phyloP scores from a whole-genome alignment of 23 red algal genomes.

The Porphyridium purpureum region DNA sequence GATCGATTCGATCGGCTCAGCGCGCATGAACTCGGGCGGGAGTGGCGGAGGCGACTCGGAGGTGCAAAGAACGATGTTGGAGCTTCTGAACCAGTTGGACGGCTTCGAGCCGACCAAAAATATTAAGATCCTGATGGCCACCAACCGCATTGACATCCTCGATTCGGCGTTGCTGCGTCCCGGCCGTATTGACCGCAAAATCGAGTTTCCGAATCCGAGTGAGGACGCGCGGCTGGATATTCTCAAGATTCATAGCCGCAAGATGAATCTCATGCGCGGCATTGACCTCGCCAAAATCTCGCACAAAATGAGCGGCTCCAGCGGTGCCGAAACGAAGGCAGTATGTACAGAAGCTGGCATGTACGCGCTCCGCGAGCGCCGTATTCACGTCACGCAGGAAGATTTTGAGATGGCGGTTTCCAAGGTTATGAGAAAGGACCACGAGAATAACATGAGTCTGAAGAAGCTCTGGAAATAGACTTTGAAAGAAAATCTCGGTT shows the following conservation, averaged over 20 bases:
- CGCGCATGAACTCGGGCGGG: slow-evolving; percentile 34
- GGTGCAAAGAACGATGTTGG: slow-evolving; percentile 56
- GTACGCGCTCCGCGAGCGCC: slow-evolving; percentile 85
- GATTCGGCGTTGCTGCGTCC: slow-evolving; percentile 51
- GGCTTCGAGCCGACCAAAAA: slow-evolving; percentile 52
- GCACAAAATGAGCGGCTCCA: slow-evolving; percentile 49
- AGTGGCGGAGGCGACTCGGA: slow-evolving; percentile 64
- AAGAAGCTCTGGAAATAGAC: slow-evolving; percentile 83
- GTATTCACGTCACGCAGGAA: slow-evolving; percentile 85
- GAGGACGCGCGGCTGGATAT: slow-evolving; percentile 62
- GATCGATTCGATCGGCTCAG: slow-evolving; percentile 40
- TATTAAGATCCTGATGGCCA: slow-evolving; percentile 61
- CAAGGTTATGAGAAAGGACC: slow-evolving; percentile 96
- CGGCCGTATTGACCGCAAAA: slow-evolving; percentile 55
- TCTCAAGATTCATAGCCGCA: slow-evolving; percentile 68
- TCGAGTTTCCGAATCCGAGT: slow-evolving; percentile 60
- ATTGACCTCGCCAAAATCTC: slow-evolving; percentile 78
- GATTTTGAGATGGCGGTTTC: slow-evolving; percentile 93
- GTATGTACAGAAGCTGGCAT: slow-evolving; percentile 97
- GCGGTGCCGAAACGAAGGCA: slow-evolving; percentile 75
- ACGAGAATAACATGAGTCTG: slow-evolving; percentile 56
- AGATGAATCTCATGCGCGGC: slow-evolving; percentile 94
- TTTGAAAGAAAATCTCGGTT: too few species aligned
- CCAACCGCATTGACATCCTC: slow-evolving; percentile 47
- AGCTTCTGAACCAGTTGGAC: slow-evolving; percentile 55